Evolutionary conservation across 148 eudicot genomes (phyloP).

Genomic region (Chenopodium album): DNA sequence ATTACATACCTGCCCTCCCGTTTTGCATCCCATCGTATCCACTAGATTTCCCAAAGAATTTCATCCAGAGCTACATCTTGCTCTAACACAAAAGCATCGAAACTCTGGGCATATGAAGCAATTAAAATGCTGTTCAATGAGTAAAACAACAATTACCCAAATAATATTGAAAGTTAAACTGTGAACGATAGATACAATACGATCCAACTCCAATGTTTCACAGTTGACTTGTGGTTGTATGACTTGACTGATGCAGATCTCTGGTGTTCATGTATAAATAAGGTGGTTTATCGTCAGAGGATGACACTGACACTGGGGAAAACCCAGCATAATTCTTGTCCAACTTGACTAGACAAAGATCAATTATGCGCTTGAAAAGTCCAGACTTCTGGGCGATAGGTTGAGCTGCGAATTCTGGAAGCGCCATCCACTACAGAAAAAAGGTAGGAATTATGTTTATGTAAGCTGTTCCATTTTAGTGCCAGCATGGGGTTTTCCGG

Average conservation of each 20-base stretch:
- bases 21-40: not conserved
- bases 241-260: constrained; percentile 32
- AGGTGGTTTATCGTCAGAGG: constrained; percentile 25
- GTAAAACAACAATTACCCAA: constrained; percentile 1
- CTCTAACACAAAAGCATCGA: not conserved
- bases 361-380: constrained; percentile 38
- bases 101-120: not conserved
- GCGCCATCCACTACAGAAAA: constrained; percentile 59
- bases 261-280: constrained; percentile 50
- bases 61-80: not conserved
- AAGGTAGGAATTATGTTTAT: not conserved
- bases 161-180: not conserved
- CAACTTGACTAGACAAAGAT: constrained; percentile 49
- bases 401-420: constrained; percentile 60
- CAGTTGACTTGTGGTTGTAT: constrained; percentile 17
- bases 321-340: constrained; percentile 55
- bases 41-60: not conserved
- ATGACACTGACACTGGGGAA: constrained; percentile 31
- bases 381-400: constrained; percentile 37
- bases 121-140: not conserved
- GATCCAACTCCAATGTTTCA: constrained; percentile 13
- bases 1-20: not conserved
- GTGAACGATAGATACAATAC: not conserved
- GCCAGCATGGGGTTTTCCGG: not conserved
- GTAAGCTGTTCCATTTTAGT: not conserved